Evolutionary conservation across 371 early-diverging fungal genomes (phyloP).

Genomic region (Zychaea mexicana): DNA sequence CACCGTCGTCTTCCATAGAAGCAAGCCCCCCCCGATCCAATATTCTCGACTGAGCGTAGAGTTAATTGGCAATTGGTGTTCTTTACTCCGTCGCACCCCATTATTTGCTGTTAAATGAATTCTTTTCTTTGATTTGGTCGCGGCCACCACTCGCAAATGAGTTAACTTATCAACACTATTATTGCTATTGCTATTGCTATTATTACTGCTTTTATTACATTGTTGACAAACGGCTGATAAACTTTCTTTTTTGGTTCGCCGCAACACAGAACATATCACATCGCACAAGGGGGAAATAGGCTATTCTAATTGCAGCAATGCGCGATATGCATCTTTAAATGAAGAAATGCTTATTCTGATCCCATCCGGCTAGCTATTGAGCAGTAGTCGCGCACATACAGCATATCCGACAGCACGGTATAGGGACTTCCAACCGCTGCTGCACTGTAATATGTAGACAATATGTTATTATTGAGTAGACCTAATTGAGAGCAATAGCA

Average conservation of each 20-base stretch:
- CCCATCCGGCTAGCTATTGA: conserved; percentile 4
- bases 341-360: background rate
- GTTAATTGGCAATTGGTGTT: background rate
- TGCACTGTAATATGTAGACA: no score
- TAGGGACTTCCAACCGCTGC: conserved; percentile 52
- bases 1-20: no score
- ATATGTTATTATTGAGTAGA: no score
- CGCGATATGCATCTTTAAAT: conserved; percentile 1
- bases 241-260: background rate
- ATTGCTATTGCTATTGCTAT: no score
- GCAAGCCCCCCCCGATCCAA: background rate
- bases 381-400: conserved; percentile 49
- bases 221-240: background rate
- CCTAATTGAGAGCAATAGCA: background rate
- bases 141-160: no score
- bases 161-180: background rate
- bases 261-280: no score
- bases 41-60: background rate
- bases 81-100: background rate
- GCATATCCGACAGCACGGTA: conserved; percentile 55
- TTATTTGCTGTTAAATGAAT: background rate
- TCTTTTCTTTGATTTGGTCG: background rate
- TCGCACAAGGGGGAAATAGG: background rate
- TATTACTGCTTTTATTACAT: background rate
- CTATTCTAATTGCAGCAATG: conserved; percentile 3